Base-by-base conservation (phyloP, 495 filamentous ascomycete species). In the Xylaria intraflava region DNA sequence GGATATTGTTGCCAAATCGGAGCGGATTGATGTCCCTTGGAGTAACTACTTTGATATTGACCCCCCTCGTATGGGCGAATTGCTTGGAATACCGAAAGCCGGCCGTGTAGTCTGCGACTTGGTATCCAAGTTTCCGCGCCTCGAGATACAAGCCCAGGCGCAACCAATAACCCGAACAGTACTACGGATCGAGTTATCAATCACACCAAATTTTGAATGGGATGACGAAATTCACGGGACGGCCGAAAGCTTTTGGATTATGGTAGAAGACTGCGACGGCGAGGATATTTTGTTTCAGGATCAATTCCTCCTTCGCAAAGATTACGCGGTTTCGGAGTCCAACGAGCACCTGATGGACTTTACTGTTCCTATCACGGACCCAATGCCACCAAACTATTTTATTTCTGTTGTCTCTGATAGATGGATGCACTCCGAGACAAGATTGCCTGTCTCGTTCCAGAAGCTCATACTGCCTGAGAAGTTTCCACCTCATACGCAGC, bases 311-410 rank as follows among this genome's bases (percentile, higher is more conserved):
- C 78, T 99, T 17, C 85, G 90, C 10, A 87, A 83, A 57, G 87
- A 93, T 53, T 94, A 93, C 67, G 91, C 90, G 10, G 69, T 80
- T 45, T 76, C 84, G 0, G 80, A 81, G 45, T 84, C 89, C 54
- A 96, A 94, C 57, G 93, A 96, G 66, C 93, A 99, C 62, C 70
- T 96, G n/a, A 86, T 99, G 29, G 93, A 97, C 54, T 95, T 99
- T 62, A 96, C 94, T 0, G 92, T 96, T 5, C 86, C 93, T 1
- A 93, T 99, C 59, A 87, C 89, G 2, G 93, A 99, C 62, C 93
- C 93, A 1, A 96, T 96, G 88, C 94, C 93, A 5, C 93, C 93
- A 0, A 94, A 97, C 62, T 97, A 97, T 71, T 99, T 99, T 72
- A 89, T 99, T 62, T 89, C 89, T 1, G 78, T 96, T 49, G 75